Conservation (phyloP, 2,329 filamentous ascomycete genomes). For the Bipolaris victoriae region DNA sequence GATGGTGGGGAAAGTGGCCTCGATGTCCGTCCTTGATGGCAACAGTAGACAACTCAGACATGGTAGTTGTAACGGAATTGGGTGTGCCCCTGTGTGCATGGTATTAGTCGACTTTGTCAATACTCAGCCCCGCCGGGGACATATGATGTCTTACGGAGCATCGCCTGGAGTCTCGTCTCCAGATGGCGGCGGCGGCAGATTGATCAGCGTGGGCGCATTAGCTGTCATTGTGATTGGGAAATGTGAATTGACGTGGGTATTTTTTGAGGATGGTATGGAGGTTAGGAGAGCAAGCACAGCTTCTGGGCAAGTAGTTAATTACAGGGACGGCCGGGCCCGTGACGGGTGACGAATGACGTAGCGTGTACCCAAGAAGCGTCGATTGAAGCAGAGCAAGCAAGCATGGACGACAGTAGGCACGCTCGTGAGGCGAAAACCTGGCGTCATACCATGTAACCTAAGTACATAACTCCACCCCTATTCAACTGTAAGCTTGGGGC, state of each 20-base stretch:
- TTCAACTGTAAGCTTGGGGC: background rate
- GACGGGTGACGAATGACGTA: slow-evolving; percentile 19
- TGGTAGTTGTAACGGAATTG: slow-evolving; percentile 88
- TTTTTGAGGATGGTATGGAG: slow-evolving; percentile 8
- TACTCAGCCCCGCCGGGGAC: slow-evolving; percentile 12
- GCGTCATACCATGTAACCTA: background rate
- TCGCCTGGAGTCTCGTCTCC: slow-evolving; percentile 87
- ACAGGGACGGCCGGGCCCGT: slow-evolving; percentile 11
- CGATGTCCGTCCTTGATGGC: slow-evolving; percentile 97
- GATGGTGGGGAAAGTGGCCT: slow-evolving; percentile 71
- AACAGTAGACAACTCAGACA: slow-evolving; percentile 89
- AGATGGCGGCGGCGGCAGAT: slow-evolving; percentile 80
- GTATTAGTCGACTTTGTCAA: slow-evolving; percentile 23
- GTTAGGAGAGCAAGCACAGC: slow-evolving; percentile 14
- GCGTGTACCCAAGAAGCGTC: slow-evolving; percentile 11
- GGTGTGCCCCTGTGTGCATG: slow-evolving; percentile 74
- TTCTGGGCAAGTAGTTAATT: slow-evolving; percentile 7
- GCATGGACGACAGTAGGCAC: background rate
- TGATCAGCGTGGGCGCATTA: slow-evolving; percentile 73
- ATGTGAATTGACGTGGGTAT: slow-evolving; percentile 1
- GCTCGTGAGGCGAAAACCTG: background rate
- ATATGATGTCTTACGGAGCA: slow-evolving; percentile 70
- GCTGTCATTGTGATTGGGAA: slow-evolving; percentile 34
- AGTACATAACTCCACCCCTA: background rate
- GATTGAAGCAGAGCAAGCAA: slow-evolving; percentile 3